These are phyloP conservation scores for Xerocomus minutiporus DNA, from an alignment of 1,284 basidiomycete genomes.

Conservation along the genomic window DNA sequence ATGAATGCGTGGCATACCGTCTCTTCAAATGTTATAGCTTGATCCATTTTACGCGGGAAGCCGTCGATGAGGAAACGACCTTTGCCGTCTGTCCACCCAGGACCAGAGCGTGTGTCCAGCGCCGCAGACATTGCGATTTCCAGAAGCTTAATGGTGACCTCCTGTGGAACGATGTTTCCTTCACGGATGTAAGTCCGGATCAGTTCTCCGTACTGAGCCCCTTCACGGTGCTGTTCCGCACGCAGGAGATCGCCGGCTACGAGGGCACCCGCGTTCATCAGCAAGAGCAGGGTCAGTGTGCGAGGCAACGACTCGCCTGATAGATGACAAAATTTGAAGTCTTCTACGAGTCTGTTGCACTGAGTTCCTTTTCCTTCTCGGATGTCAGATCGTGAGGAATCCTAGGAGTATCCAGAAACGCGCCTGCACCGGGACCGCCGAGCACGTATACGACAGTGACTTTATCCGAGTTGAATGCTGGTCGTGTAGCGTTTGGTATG, in stretches of 20 bases:
- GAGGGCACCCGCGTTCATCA: conserved; percentile 4
- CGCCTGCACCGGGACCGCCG: conserved; percentile 93
- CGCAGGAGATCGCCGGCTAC: conserved; percentile 94
- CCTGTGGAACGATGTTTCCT: conserved; percentile 94
- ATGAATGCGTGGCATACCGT: conserved; percentile 49
- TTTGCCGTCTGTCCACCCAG: conserved; percentile 69
- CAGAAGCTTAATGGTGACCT: conserved; percentile 93
- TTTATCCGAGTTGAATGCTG: conserved; percentile 69
- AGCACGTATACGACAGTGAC: conserved; percentile 94
- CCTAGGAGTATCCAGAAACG: conserved; percentile 18
- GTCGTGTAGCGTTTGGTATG: conserved; percentile 15
- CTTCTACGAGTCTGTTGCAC: conserved; percentile 81
- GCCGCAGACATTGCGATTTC: conserved; percentile 86
- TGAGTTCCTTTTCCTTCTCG: conserved; percentile 92
- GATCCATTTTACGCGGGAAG: conserved; percentile 94
- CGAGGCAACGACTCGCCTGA: conserved; percentile 56
- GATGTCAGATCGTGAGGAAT: conserved; percentile 11
- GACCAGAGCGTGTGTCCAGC: conserved; percentile 43
- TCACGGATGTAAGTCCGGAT: conserved; percentile 90
- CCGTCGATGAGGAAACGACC: conserved; percentile 96
- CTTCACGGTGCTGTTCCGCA: conserved; percentile 86
- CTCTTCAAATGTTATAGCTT: conserved; percentile 90
- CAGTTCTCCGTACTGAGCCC: conserved; percentile 81
- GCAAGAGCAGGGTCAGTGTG: neutral
- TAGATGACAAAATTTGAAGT: conserved; percentile 91